These are phyloP conservation scores for Phoenix dactylifera DNA, from an alignment of 176 grass and related monocot genomes.

Conservation along the genomic window DNA sequence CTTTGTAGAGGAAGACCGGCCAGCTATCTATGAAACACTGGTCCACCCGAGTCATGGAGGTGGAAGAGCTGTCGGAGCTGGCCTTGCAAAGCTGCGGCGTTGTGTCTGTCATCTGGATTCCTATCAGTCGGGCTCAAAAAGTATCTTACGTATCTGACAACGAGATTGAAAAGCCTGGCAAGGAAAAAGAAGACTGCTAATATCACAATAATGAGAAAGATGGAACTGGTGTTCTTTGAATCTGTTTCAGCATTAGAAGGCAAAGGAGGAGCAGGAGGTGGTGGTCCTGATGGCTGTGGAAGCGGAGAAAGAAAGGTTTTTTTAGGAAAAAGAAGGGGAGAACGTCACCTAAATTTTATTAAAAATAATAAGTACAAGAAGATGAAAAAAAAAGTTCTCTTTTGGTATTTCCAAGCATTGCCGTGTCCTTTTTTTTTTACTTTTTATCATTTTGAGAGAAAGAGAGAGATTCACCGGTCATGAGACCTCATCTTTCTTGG, in stretches of 20 bases:
- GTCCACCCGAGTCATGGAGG: slow-evolving; percentile 82
- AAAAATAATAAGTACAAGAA: too few species aligned
- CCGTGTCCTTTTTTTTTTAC: too few species aligned
- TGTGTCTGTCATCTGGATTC: slow-evolving; percentile 22
- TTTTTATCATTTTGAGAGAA: too few species aligned
- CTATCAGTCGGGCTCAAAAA: slow-evolving; percentile 26
- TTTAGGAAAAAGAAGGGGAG: too few species aligned
- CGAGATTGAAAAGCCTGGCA: slow-evolving; percentile 56
- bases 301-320: slow-evolving; percentile 11
- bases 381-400: background rate
- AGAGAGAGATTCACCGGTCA: background rate
- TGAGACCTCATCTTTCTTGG: too few species aligned
- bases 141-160: slow-evolving; percentile 23
- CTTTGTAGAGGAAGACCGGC: slow-evolving; percentile 64
- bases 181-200: slow-evolving; percentile 77
- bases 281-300: slow-evolving; percentile 7
- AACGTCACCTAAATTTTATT: too few species aligned
- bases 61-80: slow-evolving; percentile 95
- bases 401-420: too few species aligned
- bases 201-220: slow-evolving; percentile 59
- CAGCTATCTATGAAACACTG: slow-evolving; percentile 93
- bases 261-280: slow-evolving; percentile 11
- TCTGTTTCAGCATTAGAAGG: slow-evolving; percentile 1
- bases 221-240: slow-evolving; percentile 50
- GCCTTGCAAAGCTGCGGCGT: slow-evolving; percentile 47